phyloP scores from a whole-genome alignment of 2,329 filamentous ascomycete species.

The Cadophora malorum region DNA sequence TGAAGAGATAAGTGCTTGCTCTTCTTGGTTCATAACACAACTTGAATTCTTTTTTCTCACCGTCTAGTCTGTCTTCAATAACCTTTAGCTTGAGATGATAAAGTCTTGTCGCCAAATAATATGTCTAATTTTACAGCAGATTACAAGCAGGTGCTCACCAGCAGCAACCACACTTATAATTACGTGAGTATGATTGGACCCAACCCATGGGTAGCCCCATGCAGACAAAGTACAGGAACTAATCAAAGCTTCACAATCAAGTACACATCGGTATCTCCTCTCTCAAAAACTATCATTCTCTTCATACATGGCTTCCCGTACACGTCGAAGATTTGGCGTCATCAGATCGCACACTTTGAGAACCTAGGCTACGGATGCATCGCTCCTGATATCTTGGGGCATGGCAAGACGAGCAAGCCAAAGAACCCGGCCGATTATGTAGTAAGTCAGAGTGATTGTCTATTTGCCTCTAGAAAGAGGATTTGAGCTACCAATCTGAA shows the following conservation, averaged over 20 bases:
- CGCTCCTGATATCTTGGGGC: background rate
- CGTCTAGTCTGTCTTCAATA: too few species aligned
- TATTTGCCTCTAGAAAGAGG: too few species aligned
- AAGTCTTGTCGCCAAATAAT: background rate
- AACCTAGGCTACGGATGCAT: background rate
- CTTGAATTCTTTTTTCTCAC: background rate
- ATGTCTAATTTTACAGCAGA: background rate
- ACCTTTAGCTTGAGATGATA: too few species aligned
- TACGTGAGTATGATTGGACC: background rate
- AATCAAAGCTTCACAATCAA: background rate
- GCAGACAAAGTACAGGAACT: background rate
- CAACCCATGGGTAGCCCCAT: background rate
- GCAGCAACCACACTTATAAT: background rate
- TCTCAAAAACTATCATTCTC: background rate
- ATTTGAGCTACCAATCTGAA: background rate
- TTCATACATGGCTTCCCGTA: background rate
- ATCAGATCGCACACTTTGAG: background rate
- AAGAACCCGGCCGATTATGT: background rate
- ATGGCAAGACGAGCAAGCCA: constrained; percentile 8
- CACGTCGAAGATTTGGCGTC: constrained; percentile 4
- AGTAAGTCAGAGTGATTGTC: background rate
- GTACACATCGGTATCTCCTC: background rate
- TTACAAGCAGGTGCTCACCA: background rate
- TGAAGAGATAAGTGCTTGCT: too few species aligned
- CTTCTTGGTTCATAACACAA: too few species aligned